A percentile compares a stretch with the other conserved stretches of the same genome.
Conservation (phyloP, 306 rosid species). For the Senna tora region DNA sequence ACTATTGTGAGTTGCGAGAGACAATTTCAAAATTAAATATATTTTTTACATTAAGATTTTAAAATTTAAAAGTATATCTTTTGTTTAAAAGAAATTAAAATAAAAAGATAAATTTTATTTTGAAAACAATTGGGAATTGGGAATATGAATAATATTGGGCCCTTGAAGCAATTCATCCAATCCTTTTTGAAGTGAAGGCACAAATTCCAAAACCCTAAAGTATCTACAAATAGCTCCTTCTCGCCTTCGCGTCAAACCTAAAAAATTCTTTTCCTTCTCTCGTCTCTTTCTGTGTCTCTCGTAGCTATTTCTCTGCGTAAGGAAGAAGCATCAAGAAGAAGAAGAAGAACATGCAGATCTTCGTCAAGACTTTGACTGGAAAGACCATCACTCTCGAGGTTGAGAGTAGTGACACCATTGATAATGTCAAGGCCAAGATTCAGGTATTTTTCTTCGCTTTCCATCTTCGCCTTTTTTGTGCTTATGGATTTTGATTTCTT, state of each 20-base stretch:
- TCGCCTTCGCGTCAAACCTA: too few species aligned
- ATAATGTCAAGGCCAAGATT: conserved; percentile 36
- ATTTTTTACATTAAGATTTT: too few species aligned
- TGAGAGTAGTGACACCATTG: conserved; percentile 25
- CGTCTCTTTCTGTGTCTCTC: too few species aligned
- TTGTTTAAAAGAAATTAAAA: too few species aligned
- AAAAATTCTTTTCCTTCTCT: too few species aligned
- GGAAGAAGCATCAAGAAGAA: not conserved
- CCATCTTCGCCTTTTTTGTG: not conserved
- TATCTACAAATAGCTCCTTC: too few species aligned
- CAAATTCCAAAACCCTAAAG: conserved; percentile 1
- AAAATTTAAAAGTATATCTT: too few species aligned
- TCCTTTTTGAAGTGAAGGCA: not conserved
- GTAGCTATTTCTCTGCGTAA: not conserved
- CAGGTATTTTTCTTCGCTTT: conserved; percentile 37
- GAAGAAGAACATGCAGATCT: conserved; percentile 58
- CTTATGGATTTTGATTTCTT: not conserved
- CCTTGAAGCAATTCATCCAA: not conserved
- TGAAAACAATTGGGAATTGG: too few species aligned
- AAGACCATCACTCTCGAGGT: conserved; percentile 48
- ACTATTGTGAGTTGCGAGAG: too few species aligned
- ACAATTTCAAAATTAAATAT: too few species aligned
- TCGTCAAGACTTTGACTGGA: conserved; percentile 58
- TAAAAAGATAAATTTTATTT: too few species aligned
- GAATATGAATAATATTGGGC: too few species aligned